Conservation (phyloP, 2,329 filamentous ascomycete genomes). For the Gnomoniopsis smithogilvyi region DNA sequence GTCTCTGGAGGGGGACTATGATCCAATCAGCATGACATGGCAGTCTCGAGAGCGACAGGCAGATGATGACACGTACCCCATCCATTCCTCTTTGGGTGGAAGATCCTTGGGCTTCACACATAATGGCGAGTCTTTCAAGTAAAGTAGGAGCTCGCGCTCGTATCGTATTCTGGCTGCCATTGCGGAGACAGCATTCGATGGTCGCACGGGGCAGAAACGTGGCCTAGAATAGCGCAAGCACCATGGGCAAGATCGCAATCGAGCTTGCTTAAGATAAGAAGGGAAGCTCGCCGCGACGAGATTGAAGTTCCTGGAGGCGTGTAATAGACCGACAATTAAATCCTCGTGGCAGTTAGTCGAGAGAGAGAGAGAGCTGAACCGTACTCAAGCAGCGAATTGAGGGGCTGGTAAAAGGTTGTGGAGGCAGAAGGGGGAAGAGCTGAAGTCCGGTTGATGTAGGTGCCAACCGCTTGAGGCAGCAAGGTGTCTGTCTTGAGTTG, state of each 20-base stretch:
- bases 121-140: slow-evolving; percentile 76
- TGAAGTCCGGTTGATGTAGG: background rate
- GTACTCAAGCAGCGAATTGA: background rate
- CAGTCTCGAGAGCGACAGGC: background rate
- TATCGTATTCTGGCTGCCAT: slow-evolving; percentile 60
- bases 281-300: background rate
- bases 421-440: background rate
- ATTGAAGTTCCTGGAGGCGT: background rate
- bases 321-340: slow-evolving; percentile 2
- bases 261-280: background rate
- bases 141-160: slow-evolving; percentile 70
- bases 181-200: slow-evolving; percentile 9
- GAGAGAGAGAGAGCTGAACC: background rate
- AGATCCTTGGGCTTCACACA: slow-evolving; percentile 76
- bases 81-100: slow-evolving; percentile 89
- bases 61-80: slow-evolving; percentile 65
- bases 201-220: background rate
- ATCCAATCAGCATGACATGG: slow-evolving; percentile 9
- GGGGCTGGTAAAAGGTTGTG: background rate
- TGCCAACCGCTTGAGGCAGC: background rate
- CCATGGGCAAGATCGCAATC: background rate
- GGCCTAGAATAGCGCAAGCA: background rate
- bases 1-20: slow-evolving; percentile 43
- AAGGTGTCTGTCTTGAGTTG: background rate
- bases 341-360: slow-evolving; percentile 5